Percentiles rank a stretch among this genome's conserved stretches.
Conservation (phyloP, 2,329 filamentous ascomycete species). For the Aureobasidium lini region DNA sequence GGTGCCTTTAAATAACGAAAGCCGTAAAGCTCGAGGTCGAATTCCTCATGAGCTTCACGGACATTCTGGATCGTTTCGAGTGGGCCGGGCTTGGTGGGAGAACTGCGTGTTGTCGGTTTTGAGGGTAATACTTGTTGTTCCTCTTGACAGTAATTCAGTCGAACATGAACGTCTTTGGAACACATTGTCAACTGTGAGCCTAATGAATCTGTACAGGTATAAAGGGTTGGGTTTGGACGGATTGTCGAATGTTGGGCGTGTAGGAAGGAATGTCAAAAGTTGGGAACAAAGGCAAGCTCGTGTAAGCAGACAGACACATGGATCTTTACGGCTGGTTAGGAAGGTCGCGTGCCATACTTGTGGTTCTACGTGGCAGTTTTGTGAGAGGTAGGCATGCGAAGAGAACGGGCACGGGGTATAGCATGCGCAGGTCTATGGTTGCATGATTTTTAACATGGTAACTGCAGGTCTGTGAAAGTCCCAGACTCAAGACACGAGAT, state of each 20-base stretch:
- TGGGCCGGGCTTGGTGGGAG: conserved; percentile 8
- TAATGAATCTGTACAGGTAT: not conserved
- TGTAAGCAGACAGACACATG: not conserved
- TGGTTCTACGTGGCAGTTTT: not conserved
- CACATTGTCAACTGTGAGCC: not conserved
- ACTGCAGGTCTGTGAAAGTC: no score
- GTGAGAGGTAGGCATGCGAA: not conserved
- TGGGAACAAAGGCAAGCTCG: not conserved
- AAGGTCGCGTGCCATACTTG: not conserved
- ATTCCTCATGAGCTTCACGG: conserved; percentile 15
- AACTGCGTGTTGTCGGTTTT: no score
- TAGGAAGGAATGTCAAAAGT: not conserved
- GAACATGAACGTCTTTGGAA: conserved; percentile 18
- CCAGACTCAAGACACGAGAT: no score
- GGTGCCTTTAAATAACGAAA: conserved; percentile 20
- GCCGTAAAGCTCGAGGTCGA: conserved; percentile 21
- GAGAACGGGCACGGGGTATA: not conserved
- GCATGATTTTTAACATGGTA: not conserved
- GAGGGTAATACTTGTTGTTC: no score
- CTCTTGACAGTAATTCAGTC: conserved; percentile 19
- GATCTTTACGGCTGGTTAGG: not conserved
- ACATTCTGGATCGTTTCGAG: conserved; percentile 20
- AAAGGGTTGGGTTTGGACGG: no score
- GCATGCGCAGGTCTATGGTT: not conserved
- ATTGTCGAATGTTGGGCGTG: no score